A percentile compares a stretch with the other conserved stretches of the same genome.
phyloP scores from a whole-genome alignment of 2,329 filamentous ascomycete genomes.

The Paramyrothecium roridum region DNA sequence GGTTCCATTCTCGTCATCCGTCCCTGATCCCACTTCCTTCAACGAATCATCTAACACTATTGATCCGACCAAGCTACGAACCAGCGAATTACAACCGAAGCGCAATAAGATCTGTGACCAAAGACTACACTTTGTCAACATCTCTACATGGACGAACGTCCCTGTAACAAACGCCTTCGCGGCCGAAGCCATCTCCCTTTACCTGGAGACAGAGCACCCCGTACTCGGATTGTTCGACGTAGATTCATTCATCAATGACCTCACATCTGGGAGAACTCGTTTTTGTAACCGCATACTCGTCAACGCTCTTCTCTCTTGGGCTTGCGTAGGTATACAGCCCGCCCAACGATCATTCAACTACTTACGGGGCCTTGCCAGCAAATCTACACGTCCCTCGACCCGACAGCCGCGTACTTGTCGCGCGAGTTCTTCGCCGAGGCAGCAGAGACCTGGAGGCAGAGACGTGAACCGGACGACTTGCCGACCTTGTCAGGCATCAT shows the following conservation, averaged over 20 bases:
- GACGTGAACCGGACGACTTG: constrained; percentile 2
- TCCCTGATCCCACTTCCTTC: too few relatives aligned
- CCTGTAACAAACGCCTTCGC: constrained; percentile 20
- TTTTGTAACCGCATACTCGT: constrained; percentile 32
- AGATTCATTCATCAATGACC: constrained; percentile 27
- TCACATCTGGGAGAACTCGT: constrained; percentile 14
- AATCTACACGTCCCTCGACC: neutral
- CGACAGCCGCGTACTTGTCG: constrained; percentile 3
- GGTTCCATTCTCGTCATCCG: too few relatives aligned
- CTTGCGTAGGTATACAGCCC: constrained; percentile 17
- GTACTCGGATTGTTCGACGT: constrained; percentile 32
- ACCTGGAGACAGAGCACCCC: constrained; percentile 32
- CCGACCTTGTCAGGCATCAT: neutral
- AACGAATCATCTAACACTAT: too few relatives aligned
- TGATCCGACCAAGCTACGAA: too few relatives aligned
- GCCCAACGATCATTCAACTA: neutral
- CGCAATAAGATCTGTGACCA: too few relatives aligned
- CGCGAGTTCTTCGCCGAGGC: neutral
- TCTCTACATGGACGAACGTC: constrained; percentile 29
- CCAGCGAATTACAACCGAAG: too few relatives aligned
- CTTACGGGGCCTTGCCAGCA: constrained; percentile 7
- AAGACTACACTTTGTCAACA: constrained; percentile 3
- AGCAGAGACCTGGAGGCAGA: neutral
- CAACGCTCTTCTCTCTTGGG: constrained; percentile 19
- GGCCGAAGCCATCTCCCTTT: constrained; percentile 28